These are phyloP conservation scores for Eucalyptus shirleyi DNA, from an alignment of 345 rosid species.

Conservation along the genomic window DNA sequence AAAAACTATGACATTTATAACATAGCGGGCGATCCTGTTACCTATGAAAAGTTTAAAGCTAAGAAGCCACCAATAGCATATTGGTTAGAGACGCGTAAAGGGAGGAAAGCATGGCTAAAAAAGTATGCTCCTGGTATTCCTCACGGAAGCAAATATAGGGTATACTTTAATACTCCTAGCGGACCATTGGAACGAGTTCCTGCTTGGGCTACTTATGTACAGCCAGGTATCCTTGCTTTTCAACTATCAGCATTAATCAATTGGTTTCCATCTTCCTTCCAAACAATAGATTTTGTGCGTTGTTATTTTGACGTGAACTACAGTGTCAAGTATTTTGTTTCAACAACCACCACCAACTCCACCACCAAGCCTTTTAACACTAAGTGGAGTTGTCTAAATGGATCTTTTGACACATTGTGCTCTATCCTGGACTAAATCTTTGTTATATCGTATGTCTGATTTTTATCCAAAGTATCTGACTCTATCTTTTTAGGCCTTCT, in stretches of 20 bases:
- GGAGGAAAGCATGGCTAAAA: conserved; percentile 86
- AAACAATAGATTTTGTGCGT: background rate
- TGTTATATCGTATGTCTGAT: background rate
- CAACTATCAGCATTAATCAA: background rate
- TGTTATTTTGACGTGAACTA: background rate
- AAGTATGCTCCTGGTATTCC: conserved; percentile 79
- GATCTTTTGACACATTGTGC: background rate
- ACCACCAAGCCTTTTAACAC: background rate
- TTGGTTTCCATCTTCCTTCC: background rate
- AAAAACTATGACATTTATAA: conserved; percentile 65
- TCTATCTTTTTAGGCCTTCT: background rate
- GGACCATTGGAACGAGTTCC: conserved; percentile 91
- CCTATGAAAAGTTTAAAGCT: conserved; percentile 58
- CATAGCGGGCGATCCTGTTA: conserved; percentile 33
- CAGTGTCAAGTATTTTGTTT: background rate
- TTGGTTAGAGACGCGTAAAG: conserved; percentile 95
- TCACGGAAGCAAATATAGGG: conserved; percentile 92
- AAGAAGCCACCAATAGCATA: conserved; percentile 75
- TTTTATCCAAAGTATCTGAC: background rate
- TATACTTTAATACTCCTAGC: conserved; percentile 77
- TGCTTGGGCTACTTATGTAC: conserved; percentile 94
- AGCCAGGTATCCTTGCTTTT: conserved; percentile 50
- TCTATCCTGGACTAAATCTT: background rate
- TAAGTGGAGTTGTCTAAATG: background rate
- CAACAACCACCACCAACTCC: background rate